Percentiles rank a stretch among this genome's conserved stretches.
phyloP scores from a whole-genome alignment of 495 filamentous ascomycete genomes.

The Annulohypoxylon maeteangense region DNA sequence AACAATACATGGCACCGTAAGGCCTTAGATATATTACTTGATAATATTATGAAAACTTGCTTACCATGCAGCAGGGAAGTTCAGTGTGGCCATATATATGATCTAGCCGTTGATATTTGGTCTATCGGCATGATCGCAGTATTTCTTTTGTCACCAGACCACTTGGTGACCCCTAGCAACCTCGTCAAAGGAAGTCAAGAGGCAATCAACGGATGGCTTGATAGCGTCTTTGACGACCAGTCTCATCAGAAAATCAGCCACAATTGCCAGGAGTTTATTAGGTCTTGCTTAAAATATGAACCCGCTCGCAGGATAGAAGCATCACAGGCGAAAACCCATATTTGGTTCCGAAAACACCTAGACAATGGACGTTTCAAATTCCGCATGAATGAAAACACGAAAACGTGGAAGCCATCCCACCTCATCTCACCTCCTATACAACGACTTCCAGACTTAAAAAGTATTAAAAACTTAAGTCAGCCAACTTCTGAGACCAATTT shows the following conservation, averaged over 20 bases:
- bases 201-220: conserved; percentile 35
- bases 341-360: conserved; percentile 65
- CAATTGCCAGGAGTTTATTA: conserved; percentile 65
- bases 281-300: conserved; percentile 62
- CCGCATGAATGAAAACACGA: conserved; percentile 13
- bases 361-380: conserved; percentile 11
- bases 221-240: conserved; percentile 47
- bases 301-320: conserved; percentile 63
- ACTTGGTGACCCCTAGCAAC: conserved; percentile 43
- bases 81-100: conserved; percentile 35
- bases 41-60: neutral
- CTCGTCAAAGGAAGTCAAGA: conserved; percentile 43
- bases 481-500: neutral
- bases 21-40: conserved; percentile 39
- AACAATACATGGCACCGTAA: conserved; percentile 77
- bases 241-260: conserved; percentile 55
- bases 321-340: conserved; percentile 64
- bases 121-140: conserved; percentile 41
- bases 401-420: conserved; percentile 28
- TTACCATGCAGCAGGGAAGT: conserved; percentile 38
- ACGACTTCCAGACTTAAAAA: conserved; percentile 27
- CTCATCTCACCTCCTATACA: conserved; percentile 31
- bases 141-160: conserved; percentile 23
- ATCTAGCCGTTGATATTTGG: conserved; percentile 57
- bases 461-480: neutral